Evolutionary conservation across 2,329 filamentous ascomycete genomes (phyloP).

Genomic region (Botrytis sinoallii): DNA sequence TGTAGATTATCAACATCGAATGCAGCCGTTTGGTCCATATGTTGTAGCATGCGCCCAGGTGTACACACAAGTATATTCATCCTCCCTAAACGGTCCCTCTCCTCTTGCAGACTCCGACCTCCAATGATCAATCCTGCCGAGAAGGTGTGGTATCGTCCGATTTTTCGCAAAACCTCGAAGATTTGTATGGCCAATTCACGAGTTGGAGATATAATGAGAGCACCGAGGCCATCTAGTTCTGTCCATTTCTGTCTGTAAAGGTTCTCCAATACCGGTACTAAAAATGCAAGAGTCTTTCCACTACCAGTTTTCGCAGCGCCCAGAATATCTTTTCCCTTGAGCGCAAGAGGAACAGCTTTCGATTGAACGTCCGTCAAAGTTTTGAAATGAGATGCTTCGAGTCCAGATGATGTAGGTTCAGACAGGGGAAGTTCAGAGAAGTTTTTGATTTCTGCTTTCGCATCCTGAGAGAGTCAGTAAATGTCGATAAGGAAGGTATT

Average conservation of each 20-base stretch:
- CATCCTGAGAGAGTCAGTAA: constrained; percentile 32
- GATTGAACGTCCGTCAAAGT: constrained; percentile 88
- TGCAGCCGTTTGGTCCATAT: constrained; percentile 87
- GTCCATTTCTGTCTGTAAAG: constrained; percentile 87
- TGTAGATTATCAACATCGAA: constrained; percentile 89
- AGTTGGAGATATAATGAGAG: constrained; percentile 89
- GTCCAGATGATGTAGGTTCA: constrained; percentile 70
- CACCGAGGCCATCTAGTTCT: constrained; percentile 85
- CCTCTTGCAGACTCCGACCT: constrained; percentile 83
- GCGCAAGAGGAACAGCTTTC: constrained; percentile 79
- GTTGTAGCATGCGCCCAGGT: constrained; percentile 90
- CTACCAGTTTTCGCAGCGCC: constrained; percentile 94
- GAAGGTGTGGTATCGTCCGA: constrained; percentile 85
- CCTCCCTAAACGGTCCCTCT: constrained; percentile 76
- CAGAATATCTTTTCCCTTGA: constrained; percentile 84
- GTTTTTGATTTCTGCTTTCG: constrained; percentile 46
- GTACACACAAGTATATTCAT: constrained; percentile 99
- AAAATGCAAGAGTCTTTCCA: constrained; percentile 91
- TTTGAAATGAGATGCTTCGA: constrained; percentile 85
- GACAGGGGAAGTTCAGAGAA: constrained; percentile 89
- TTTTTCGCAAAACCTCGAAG: constrained; percentile 87
- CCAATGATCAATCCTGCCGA: constrained; percentile 93
- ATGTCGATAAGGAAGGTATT: neutral
- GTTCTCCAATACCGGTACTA: constrained; percentile 89
- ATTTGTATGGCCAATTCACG: constrained; percentile 95